These are phyloP conservation scores for Fusarium sp. DNA, from an alignment of 2,329 filamentous ascomycete species.

Conservation along the genomic window DNA sequence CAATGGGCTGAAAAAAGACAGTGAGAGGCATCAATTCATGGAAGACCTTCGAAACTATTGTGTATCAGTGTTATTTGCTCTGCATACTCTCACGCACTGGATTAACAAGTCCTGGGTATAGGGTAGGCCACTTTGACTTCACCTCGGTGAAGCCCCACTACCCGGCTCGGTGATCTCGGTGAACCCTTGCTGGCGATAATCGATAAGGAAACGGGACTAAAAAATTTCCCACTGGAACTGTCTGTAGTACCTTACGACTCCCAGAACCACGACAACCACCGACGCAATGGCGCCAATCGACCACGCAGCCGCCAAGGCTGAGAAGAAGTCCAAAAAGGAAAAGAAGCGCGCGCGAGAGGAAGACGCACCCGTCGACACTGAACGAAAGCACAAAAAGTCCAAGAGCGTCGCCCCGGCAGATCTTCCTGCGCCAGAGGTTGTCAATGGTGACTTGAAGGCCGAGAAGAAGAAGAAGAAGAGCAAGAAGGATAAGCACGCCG, in stretches of 20 bases:
- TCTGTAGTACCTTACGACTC: slow-evolving; percentile 18
- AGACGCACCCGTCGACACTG: slow-evolving; percentile 51
- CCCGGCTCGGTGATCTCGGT: slow-evolving; percentile 34
- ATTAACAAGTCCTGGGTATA: not conserved
- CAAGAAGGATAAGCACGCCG: slow-evolving; percentile 43
- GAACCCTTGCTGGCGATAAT: slow-evolving; percentile 24
- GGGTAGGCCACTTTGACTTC: not conserved
- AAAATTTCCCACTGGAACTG: slow-evolving; percentile 35
- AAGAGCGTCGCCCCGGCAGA: slow-evolving; percentile 56
- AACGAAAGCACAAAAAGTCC: slow-evolving; percentile 63
- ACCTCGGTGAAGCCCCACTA: slow-evolving; percentile 14
- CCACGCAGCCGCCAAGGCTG: slow-evolving; percentile 46
- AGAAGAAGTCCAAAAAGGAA: slow-evolving; percentile 56
- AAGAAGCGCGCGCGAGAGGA: slow-evolving; percentile 61
- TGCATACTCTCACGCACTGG: not conserved
- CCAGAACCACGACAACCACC: slow-evolving; percentile 26
- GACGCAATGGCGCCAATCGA: slow-evolving; percentile 50
- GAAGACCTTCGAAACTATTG: not conserved
- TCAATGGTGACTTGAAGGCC: slow-evolving; percentile 47
- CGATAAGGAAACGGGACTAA: slow-evolving; percentile 32
- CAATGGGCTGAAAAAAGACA: fast-evolving
- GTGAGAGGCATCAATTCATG: not conserved
- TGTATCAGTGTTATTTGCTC: not conserved
- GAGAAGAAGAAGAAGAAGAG: slow-evolving; percentile 47
- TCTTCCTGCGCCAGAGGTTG: slow-evolving; percentile 34